Conservation (phyloP, 2,329 filamentous ascomycete species). For the Clonostachys byssicola region DNA sequence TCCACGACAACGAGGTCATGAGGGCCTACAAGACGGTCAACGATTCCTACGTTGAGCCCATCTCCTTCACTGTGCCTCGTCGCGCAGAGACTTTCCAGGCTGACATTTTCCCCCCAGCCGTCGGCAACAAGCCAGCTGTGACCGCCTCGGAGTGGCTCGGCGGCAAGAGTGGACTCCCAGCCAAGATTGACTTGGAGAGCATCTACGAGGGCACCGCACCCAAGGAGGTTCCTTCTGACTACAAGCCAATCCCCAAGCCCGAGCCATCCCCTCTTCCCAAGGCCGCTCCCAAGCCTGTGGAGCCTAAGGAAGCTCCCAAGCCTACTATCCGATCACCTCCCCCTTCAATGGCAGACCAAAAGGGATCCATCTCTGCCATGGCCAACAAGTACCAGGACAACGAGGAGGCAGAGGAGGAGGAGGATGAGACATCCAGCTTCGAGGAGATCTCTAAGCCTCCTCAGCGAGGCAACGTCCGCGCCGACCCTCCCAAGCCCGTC, state of each 20-base stretch:
- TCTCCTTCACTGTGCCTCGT: conserved; percentile 94
- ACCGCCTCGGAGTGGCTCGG: conserved; percentile 78
- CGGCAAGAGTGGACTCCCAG: conserved; percentile 78
- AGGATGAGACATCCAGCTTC: conserved; percentile 74
- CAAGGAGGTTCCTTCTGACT: conserved; percentile 69
- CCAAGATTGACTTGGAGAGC: conserved; percentile 92
- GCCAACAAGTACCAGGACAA: conserved; percentile 83
- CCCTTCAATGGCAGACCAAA: conserved; percentile 77
- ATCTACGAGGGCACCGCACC: conserved; percentile 82
- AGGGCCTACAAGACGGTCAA: conserved; percentile 96
- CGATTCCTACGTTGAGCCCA: conserved; percentile 89
- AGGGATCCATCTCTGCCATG: conserved; percentile 79
- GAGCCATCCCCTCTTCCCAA: conserved; percentile 40
- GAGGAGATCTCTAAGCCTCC: conserved; percentile 76
- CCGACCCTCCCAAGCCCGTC: conserved; percentile 31
- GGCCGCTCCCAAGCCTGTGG: conserved; percentile 46
- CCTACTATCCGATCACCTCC: conserved; percentile 40
- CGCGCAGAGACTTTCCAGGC: conserved; percentile 94
- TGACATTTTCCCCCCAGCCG: conserved; percentile 89
- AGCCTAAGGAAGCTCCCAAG: conserved; percentile 38
- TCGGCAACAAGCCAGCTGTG: conserved; percentile 75
- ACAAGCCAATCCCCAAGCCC: conserved; percentile 46
- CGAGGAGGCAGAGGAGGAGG: conserved; percentile 56
- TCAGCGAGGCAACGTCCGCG: conserved; percentile 33
- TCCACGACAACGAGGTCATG: conserved; percentile 95